A percentile compares a stretch with the other conserved stretches of the same genome.
These are phyloP conservation scores for Acidomyces sp. DNA, from an alignment of 495 filamentous ascomycete species.

Conservation along the genomic window DNA sequence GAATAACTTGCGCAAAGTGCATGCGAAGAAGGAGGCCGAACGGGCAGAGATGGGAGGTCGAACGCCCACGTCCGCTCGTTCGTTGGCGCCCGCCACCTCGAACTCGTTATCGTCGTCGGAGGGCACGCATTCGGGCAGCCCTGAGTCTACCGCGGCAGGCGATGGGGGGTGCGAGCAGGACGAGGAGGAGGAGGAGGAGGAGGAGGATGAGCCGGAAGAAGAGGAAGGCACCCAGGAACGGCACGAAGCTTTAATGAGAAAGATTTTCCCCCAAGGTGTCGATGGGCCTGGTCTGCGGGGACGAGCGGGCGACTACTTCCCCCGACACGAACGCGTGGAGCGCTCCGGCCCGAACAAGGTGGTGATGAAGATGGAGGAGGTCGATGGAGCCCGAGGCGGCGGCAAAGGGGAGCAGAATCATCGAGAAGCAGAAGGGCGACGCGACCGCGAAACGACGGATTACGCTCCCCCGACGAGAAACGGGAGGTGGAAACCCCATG, in stretches of 20 bases:
- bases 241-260: constrained; percentile 15
- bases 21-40: constrained; percentile 28
- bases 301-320: not conserved
- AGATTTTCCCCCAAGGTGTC: constrained; percentile 15
- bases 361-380: constrained; percentile 1
- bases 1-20: constrained; percentile 31
- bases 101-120: constrained; percentile 7
- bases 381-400: no score
- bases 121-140: not conserved
- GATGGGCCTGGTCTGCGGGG: not conserved
- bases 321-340: not conserved
- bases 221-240: constrained; percentile 10
- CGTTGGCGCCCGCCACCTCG: constrained; percentile 9
- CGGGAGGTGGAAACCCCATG: no score
- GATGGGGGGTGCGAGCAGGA: no score
- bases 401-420: no score
- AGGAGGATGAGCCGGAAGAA: no score
- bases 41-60: constrained; percentile 12
- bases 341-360: not conserved
- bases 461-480: no score
- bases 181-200: no score
- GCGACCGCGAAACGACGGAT: no score
- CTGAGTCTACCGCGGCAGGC: not conserved
- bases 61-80: constrained; percentile 15
- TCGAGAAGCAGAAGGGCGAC: no score